Evolutionary conservation across 75 land plant genomes (phyloP), one percentile per base, ranked within the genome.

Genomic region (Sequoia sempervirens): DNA sequence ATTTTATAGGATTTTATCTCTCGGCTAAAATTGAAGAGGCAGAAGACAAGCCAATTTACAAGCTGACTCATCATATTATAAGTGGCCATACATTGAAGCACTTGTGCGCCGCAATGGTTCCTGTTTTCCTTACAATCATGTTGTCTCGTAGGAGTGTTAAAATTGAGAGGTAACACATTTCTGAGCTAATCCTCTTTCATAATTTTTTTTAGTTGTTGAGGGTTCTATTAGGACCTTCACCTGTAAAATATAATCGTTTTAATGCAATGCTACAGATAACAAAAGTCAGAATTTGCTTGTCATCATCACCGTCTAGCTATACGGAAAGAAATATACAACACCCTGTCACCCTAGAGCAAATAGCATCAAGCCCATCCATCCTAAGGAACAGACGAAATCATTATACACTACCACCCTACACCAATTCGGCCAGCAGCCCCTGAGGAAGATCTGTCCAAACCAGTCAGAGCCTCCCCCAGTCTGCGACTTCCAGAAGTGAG

Each of bases 51-150:
- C 82, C 82, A 52, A 92, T 97, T 43, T 97, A 97, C 82, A 79
- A 86, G n/a, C 91, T 88, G 91, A 96, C 98, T 68, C 90, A 94
- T 86, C 88, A 92, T 86, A 84, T 90, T 80, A 94, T 92, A 50
- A 97, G 99, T 87, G 99, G 98, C 23, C 99, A 97, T 85, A 94
- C 98, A 12, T 89, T 97, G 69, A 97, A 97, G 89, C 99, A 97
- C 70, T 89, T 97, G 28, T 90, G 91, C 87, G 95, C 98, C 64
- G 98, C 99, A n/a, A 95, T 97, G 98, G 99, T 97, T 86, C 99
- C 99, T 76, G 95, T 97, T 32, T 90, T 95, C 89, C 86, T 96
- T 84, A 94, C 92, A 30, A 91, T 97, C 72, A 97, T 97, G 99
- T 92, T 97, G 81, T 93, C 91, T n/a, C 89, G 89, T 73, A 90